Base-by-base conservation (phyloP, 306 rosid genomes). In the Gleditsia sinensis region DNA sequence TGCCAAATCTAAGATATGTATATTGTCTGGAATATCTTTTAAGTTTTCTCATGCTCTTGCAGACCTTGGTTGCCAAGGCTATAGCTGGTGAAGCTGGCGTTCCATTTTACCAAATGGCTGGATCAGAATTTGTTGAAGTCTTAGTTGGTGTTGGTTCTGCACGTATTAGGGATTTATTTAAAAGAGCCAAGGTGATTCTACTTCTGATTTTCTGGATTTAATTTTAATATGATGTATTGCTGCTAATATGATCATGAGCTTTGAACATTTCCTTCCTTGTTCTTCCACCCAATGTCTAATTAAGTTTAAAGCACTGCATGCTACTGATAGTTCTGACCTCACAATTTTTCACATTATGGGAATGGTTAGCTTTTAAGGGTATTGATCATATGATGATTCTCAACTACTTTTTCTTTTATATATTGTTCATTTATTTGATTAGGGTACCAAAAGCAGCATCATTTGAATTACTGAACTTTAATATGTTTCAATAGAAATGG, bases 51-150 rank as follows among this genome's bases (percentile, higher is more conserved):
- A 12, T 79, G 48, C 74, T 68, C 69, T 81, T 81, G 64, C 92
- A 94, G 99, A 94, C 99, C 54, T 87, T 94, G 83, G 97, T 94
- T 83, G 99, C 99, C 51, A 94, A 94, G 83, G 99, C 99, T 82
- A 94, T 94, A 71, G 99, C 99, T 55, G 99, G 99, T 42, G 99
- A 94, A 86, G 99, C 99, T 63, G 99, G 95, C 49, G 99, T 94
- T 80, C 99, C 99, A 34, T 94, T 94, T 84, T 94, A 92, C 86
- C 99, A 94, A 87, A 94, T 94, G 99, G 99, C 99, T 77, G 99
- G 99, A 61, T 94, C 99, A 12, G 97, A 94, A 77, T 94, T 94
- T 80, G 99, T 94, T 57, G 99, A 94, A 84, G 96, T 94, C 85
- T 86, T 94, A 73, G 99, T 94, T 51, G 99, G 99, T 75, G 97